Base-by-base conservation (phyloP, 2,329 filamentous ascomycete species). In the Triangularia verruculosa region DNA sequence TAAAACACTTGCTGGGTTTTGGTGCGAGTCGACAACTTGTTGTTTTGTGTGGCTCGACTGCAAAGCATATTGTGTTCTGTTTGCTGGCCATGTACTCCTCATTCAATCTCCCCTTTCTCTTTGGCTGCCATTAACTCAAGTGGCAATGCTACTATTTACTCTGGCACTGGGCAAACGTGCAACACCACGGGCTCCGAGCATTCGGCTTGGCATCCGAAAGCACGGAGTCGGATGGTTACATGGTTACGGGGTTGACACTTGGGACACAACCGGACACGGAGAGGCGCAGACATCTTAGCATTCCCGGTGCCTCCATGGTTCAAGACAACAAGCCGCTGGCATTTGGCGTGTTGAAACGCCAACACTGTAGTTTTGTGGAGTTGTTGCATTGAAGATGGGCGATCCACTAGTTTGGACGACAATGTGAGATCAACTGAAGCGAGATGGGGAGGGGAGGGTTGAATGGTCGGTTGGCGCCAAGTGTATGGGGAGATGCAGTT, bases 361-460 rank as follows among this genome's bases (percentile, higher is more conserved):
- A 47, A 32, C 39, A n/a, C 17, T 20, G 6, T 39, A 11, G n/a
- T 43, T 43, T 47, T 6, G 39, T 47, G 39, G 39, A 47, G 39
- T 20, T 43, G 34, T 43, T 15, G 34, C 34, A 43, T 43, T n/a
- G 34, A 43, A 43, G 34, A n/a, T 7, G 17, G 15, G 15, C 17
- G 34, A 43, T 12, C 39, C 39, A 11, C n/a, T 9, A 8, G 39
- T 47, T 47, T 47, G 39, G 39, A 47, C 11, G 30, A 53, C 4
- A 34, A 34, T 28, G 57, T 51, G 54, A 32, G 64, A 64, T 64
- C 59, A 39, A 25, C 61, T 15, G 59, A 64, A 64, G 62, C 64
- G 62, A 66, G 25, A 66, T 64, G 56, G 56, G 57, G 62, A 30
- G 57, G 12, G 22, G n/a, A 12, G 27, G 34, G 15, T 22, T 17